Evolutionary conservation across 2,329 filamentous ascomycete species (phyloP), one percentile per base, ranked within the genome.

Genomic region (Pseudocercospora vitis): DNA sequence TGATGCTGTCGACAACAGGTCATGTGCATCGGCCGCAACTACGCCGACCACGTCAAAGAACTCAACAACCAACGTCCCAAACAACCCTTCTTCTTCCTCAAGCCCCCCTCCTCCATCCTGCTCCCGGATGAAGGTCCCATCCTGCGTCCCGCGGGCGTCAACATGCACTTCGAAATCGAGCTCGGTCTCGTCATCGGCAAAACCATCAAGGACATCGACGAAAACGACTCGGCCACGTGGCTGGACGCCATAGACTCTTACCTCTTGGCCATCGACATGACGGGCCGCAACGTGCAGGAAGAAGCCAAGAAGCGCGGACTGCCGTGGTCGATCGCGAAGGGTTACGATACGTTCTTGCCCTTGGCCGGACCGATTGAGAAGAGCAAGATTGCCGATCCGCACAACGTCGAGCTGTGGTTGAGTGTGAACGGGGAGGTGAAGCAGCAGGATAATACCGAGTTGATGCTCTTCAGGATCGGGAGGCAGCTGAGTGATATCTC

Each of bases 61-160:
- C 82, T 99, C 63, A 91, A 91, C 74, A 96, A 87, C 73, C 79
- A 81, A 56, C 84, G 85, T 61, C 94, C 94, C 47, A 95, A 94
- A 73, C 91, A 96, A 74, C 94, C 94, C 21, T 97, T 99, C 77
- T 99, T 96, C 85, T 99, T 99, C 81, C 83, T 97, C 64, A 99
- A 99, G 80, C 94, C 94, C 1, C 77, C 91, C 0, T 89, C 88
- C 33, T 89, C 91, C 3, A 89, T 99, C 64, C 81, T 97, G 3
- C 80, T 88, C 18, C 90, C 90, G 0, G 82, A 83, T 23, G 81
- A 84, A 52, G 91, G 91, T 0, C 86, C 91, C 2, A 84, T 96
- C 44, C 80, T 96, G 63, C 83, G 87, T 39, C 94, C 94, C 37
- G 82, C 80, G 65, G 92, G 92, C 59, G 86, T 95, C 33, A 87